These are phyloP conservation scores for Fragaria ananassa DNA, from an alignment of 306 rosid genomes.

Conservation along the genomic window DNA sequence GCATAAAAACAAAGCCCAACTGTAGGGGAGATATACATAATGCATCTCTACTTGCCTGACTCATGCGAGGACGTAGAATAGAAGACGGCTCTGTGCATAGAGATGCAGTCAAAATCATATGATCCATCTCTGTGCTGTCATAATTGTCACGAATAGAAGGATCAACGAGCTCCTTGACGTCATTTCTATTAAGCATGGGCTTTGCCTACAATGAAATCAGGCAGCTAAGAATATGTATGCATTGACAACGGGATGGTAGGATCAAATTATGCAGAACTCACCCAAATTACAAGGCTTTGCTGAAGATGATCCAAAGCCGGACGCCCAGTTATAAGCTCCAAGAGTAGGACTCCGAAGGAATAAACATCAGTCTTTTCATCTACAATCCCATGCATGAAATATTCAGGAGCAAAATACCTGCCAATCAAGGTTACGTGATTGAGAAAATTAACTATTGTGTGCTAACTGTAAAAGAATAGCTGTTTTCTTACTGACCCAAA, in stretches of 20 bases:
- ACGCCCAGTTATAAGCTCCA: slow-evolving; percentile 82
- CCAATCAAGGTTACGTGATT: slow-evolving; percentile 13
- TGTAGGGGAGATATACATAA: not conserved
- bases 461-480: not conserved
- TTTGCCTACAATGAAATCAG: slow-evolving; percentile 49
- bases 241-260: not conserved
- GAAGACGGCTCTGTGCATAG: slow-evolving; percentile 72
- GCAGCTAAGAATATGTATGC: not conserved
- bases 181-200: slow-evolving; percentile 49
- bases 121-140: slow-evolving; percentile 47
- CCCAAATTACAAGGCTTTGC: slow-evolving; percentile 70
- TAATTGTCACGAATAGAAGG: slow-evolving; percentile 56
- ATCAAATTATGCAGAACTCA: slow-evolving; percentile 24
- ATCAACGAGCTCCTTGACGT: slow-evolving; percentile 53
- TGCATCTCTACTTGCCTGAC: slow-evolving; percentile 49
- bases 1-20: not conserved
- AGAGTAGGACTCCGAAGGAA: slow-evolving; percentile 70
- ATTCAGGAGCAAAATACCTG: slow-evolving; percentile 92
- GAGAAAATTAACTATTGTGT: not conserved
- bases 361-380: slow-evolving; percentile 82
- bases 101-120: slow-evolving; percentile 68
- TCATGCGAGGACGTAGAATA: slow-evolving; percentile 69
- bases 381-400: slow-evolving; percentile 71
- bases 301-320: slow-evolving; percentile 56
- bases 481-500: slow-evolving; percentile 49